A percentile compares a stretch with the other conserved stretches of the same genome.
These are phyloP conservation scores for Globisporangium solare DNA, from an alignment of 352 stramenopile genomes.

Conservation along the genomic window DNA sequence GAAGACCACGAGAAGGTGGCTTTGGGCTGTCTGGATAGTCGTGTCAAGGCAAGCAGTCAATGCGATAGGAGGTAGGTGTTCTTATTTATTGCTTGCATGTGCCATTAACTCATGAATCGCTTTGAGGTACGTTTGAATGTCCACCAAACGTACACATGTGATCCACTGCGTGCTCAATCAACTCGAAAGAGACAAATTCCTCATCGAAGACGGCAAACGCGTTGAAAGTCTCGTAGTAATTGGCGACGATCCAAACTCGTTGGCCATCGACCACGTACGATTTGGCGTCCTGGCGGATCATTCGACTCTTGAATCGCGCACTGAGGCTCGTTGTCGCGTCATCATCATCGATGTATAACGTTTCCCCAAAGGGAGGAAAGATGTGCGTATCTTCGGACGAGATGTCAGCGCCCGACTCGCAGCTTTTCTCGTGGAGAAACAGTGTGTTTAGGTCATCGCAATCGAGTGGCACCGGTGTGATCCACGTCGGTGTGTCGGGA, in stretches of 20 bases:
- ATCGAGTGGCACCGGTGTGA: conserved; percentile 34
- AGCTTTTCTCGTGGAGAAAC: conserved; percentile 27
- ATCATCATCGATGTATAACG: not conserved
- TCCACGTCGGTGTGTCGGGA: conserved; percentile 29
- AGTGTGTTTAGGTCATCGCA: conserved; percentile 28
- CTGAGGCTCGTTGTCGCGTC: not conserved
- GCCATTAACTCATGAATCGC: not conserved
- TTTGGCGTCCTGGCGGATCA: conserved; percentile 37
- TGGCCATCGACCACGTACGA: conserved; percentile 18
- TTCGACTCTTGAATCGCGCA: conserved; percentile 9
- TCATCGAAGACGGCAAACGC: conserved; percentile 36
- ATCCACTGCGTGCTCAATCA: conserved; percentile 43
- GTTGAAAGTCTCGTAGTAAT: conserved; percentile 39
- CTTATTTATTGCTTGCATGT: not conserved
- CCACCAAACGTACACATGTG: conserved; percentile 26
- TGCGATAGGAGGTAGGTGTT: too few species aligned
- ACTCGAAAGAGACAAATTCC: conserved; percentile 19
- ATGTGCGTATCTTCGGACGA: conserved; percentile 38
- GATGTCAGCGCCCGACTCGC: conserved; percentile 31
- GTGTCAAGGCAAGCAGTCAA: too few species aligned
- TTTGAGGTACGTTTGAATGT: not conserved
- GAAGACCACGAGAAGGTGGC: conserved; percentile 11
- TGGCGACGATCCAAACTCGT: conserved; percentile 38
- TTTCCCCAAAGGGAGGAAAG: conserved; percentile 25
- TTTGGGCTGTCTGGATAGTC: too few species aligned